Percentiles rank a stretch among this genome's conserved stretches.
Evolutionary conservation across 805 yeast genomes (phyloP).

Genomic region (Candida yuanshanica): DNA sequence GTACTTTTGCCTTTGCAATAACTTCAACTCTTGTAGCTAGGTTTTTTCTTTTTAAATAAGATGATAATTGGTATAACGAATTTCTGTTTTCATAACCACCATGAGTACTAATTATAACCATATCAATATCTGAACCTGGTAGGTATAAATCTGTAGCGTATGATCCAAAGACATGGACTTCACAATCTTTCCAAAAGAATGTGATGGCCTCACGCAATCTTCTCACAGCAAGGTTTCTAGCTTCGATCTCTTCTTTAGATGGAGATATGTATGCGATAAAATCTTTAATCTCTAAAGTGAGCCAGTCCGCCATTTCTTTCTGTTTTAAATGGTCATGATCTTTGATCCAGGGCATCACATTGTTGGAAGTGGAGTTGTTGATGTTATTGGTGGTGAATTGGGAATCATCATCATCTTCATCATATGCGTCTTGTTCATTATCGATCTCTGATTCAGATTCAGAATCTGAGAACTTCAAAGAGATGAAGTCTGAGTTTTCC

Average conservation of each 20-base stretch:
- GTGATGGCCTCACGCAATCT: constrained; percentile 48
- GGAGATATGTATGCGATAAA: constrained; percentile 86
- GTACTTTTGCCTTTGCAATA: constrained; percentile 86
- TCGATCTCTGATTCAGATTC: constrained; percentile 17
- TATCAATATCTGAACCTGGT: constrained; percentile 94
- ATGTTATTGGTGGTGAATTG: constrained; percentile 6
- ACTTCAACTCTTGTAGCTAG: constrained; percentile 76
- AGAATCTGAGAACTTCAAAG: constrained; percentile 30
- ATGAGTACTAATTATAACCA: constrained; percentile 68
- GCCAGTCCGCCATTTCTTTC: constrained; percentile 78
- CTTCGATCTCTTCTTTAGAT: constrained; percentile 59
- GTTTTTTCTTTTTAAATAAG: constrained; percentile 53
- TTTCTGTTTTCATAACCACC: constrained; percentile 57
- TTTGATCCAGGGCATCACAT: constrained; percentile 64
- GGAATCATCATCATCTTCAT: constrained; percentile 23
- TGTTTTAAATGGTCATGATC: constrained; percentile 74
- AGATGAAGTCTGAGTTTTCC: constrained; percentile 37
- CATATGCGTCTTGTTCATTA: constrained; percentile 23
- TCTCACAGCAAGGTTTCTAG: constrained; percentile 60
- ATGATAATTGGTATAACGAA: constrained; percentile 66
- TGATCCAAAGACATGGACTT: constrained; percentile 86
- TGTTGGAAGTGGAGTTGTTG: constrained; percentile 15
- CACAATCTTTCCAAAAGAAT: constrained; percentile 70
- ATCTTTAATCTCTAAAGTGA: constrained; percentile 78
- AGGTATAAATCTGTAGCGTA: constrained; percentile 88